A percentile compares a stretch with the other conserved stretches of the same genome.
phyloP scores from a whole-genome alignment of 2,329 filamentous ascomycete genomes.

The Bipolaris zeicola region DNA sequence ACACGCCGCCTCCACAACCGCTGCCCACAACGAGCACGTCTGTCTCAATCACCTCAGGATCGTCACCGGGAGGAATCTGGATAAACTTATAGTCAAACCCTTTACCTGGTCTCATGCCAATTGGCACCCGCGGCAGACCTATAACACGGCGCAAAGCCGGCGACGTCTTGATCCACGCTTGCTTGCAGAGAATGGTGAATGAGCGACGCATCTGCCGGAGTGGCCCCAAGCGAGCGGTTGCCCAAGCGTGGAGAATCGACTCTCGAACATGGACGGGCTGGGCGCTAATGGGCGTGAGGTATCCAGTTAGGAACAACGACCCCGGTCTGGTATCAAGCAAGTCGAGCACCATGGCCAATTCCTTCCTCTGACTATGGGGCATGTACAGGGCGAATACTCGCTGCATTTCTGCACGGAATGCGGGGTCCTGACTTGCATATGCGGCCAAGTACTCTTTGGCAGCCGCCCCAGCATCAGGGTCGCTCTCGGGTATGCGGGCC shows the following conservation, averaged over 20 bases:
- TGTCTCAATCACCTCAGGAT: slow-evolving; percentile 68
- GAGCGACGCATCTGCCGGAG: slow-evolving; percentile 63
- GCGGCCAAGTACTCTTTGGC: slow-evolving; percentile 61
- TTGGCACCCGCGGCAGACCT: slow-evolving; percentile 63
- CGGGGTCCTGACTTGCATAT: slow-evolving; percentile 58
- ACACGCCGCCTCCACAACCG: slow-evolving; percentile 82
- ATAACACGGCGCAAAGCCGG: slow-evolving; percentile 61
- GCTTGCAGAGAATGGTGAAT: slow-evolving; percentile 61
- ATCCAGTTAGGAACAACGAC: slow-evolving; percentile 70
- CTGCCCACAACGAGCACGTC: slow-evolving; percentile 88
- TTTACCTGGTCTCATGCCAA: slow-evolving; percentile 59
- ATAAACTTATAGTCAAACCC: slow-evolving; percentile 66
- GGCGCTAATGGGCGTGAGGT: slow-evolving; percentile 64
- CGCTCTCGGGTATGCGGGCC: slow-evolving; percentile 30
- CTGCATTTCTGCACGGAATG: slow-evolving; percentile 59
- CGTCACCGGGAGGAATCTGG: slow-evolving; percentile 61
- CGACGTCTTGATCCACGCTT: slow-evolving; percentile 62
- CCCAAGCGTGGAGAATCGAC: slow-evolving; percentile 67
- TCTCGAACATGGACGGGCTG: slow-evolving; percentile 67
- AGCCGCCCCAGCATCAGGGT: slow-evolving; percentile 47
- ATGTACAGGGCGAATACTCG: slow-evolving; percentile 57
- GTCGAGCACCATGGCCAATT: slow-evolving; percentile 59
- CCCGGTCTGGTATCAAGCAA: slow-evolving; percentile 65
- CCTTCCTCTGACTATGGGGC: slow-evolving; percentile 55
- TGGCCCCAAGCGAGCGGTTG: slow-evolving; percentile 59